A percentile compares a stretch with the other conserved stretches of the same genome.
Evolutionary conservation across 306 rosid species (phyloP).

Genomic region (Chamaecrista fasciculata): DNA sequence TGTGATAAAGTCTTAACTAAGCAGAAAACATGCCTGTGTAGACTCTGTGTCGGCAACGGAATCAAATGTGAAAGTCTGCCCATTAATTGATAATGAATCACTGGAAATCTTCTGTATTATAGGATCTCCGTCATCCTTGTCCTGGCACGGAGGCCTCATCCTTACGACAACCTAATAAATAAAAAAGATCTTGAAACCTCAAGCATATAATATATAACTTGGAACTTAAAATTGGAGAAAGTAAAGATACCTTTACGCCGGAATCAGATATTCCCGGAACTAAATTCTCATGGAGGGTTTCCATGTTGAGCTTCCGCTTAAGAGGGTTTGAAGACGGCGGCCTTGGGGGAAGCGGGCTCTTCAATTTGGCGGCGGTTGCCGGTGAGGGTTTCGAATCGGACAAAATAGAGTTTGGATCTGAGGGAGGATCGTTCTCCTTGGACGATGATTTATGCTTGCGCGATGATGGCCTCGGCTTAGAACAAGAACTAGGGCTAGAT

Average conservation of each 20-base stretch:
- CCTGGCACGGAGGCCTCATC: conserved; percentile 69
- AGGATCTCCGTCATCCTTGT: conserved; percentile 72
- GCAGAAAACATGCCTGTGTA: conserved; percentile 67
- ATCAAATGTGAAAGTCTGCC: conserved; percentile 89
- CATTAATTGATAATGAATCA: conserved; percentile 72
- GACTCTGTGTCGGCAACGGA: conserved; percentile 78
- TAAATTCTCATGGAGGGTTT: conserved; percentile 46
- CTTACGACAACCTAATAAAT: conserved; percentile 70
- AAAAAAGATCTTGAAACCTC: background rate
- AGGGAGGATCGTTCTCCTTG: conserved; percentile 80
- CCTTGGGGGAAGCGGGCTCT: conserved; percentile 80
- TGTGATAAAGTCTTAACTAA: conserved; percentile 3
- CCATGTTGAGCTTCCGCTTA: conserved; percentile 79
- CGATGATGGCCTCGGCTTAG: conserved; percentile 49
- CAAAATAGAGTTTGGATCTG: conserved; percentile 51
- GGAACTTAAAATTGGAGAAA: background rate
- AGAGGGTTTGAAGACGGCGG: conserved; percentile 90
- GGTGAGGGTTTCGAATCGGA: conserved; percentile 56
- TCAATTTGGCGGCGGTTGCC: conserved; percentile 46
- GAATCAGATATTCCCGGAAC: conserved; percentile 62
- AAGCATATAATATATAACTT: background rate
- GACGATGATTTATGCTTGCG: conserved; percentile 55
- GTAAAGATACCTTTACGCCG: conserved; percentile 71
- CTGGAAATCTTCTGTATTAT: conserved; percentile 73
- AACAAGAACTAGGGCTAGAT: conserved; percentile 50